Base-by-base conservation (phyloP, 192 early-diverging fungal genomes). In the Podila verticillata region DNA sequence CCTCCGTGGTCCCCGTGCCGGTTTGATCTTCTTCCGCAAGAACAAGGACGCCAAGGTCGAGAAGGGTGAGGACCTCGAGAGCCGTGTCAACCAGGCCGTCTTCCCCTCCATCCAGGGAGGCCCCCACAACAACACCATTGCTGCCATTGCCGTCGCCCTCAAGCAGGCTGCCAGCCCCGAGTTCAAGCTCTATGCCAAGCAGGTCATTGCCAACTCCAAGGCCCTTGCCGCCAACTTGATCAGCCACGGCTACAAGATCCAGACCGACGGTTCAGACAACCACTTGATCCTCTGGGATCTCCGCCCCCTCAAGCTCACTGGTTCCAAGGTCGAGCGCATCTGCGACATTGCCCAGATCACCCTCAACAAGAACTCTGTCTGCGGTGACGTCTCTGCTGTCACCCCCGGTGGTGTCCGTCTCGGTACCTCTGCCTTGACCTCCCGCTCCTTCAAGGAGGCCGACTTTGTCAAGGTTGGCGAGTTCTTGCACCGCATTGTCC, bases 101-200 rank as follows among this genome's bases (percentile, higher is more conserved):
- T 99, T 99, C 93, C 98, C 98, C 58, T 95, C 95, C 72, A 96
- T 95, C 91, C 98, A 99, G 90, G 98, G 98, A 81, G 98, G 98
- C 57, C 98, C 98, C 35, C 98, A 99, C 92, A 99, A 99, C 93
- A 99, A 99, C 94, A 98, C 97, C 66, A 99, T 99, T 87, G 97
- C 97, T 31, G 98, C 89, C 35, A 88, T 99, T 48, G 98, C 98
- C 60, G 97, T 99, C 63, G 94, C 97, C 9, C 89, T 99, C 63
- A 98, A 98, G 92, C 98, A 99, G 88, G 98, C 90, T 17, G 96
- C 95, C 61, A 87, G 89, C 64, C 97, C 96, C 35, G 95, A 93
- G 86, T 99, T 98, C 86, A 94, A 95, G 73, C 75, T 87, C 73
- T 99, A 99, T 81, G 93, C 97, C 72, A 91, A 92, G 87, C 97